These are phyloP conservation scores for Tremella mesenterica DNA, from an alignment of 768 basidiomycete genomes.

Conservation along the genomic window DNA sequence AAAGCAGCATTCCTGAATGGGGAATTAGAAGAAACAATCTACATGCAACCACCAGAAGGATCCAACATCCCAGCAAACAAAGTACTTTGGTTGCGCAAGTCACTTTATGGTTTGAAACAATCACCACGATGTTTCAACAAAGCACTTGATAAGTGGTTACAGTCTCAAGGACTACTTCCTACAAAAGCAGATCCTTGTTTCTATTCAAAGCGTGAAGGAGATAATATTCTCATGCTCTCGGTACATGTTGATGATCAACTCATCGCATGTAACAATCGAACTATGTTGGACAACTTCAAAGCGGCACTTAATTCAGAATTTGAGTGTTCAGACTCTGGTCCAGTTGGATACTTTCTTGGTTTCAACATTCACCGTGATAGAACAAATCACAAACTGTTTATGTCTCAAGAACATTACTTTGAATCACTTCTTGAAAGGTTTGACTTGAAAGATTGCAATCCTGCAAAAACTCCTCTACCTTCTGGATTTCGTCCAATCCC, in stretches of 20 bases:
- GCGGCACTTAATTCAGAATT: constrained; percentile 4
- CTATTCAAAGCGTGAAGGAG: too few relatives aligned
- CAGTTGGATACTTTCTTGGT: constrained; percentile 7
- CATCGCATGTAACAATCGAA: too few relatives aligned
- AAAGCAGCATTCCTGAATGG: constrained; percentile 20
- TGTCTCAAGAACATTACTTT: constrained; percentile 2
- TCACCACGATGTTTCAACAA: constrained; percentile 9
- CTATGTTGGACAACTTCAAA: too few relatives aligned
- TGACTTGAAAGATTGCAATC: constrained; percentile 1
- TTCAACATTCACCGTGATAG: too few relatives aligned
- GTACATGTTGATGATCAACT: too few relatives aligned
- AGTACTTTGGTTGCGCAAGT: constrained; percentile 6
- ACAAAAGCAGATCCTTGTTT: constrained; percentile 8
- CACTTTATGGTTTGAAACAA: constrained; percentile 13
- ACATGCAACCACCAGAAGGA: constrained; percentile 6
- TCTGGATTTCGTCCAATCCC: constrained; percentile 2
- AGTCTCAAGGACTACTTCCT: neutral
- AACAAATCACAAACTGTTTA: too few relatives aligned
- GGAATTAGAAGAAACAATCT: constrained; percentile 8
- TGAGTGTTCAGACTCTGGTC: constrained; percentile 1
- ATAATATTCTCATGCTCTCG: too few relatives aligned
- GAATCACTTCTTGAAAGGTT: neutral
- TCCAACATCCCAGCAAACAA: neutral
- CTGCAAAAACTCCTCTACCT: neutral
- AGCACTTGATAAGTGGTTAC: constrained; percentile 8